phyloP scores from a whole-genome alignment of 2,329 filamentous ascomycete species.

The Metarhizium album region DNA sequence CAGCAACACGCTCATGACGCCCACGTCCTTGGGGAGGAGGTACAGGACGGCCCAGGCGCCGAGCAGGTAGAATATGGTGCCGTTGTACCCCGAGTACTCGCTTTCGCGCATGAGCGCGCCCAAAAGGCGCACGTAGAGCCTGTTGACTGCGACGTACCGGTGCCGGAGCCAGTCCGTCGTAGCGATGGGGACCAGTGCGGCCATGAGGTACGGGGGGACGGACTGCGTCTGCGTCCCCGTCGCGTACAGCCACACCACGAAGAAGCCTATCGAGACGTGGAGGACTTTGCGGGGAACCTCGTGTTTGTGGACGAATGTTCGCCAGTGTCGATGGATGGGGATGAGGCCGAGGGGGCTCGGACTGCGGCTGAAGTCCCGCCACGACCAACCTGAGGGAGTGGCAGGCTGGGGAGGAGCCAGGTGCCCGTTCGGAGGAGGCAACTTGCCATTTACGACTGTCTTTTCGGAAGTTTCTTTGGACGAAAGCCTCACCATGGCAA shows the following conservation, averaged over 20 bases:
- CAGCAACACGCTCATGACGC: slow-evolving; percentile 77
- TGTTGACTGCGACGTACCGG: slow-evolving; percentile 69
- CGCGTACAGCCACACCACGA: slow-evolving; percentile 78
- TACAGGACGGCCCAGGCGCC: slow-evolving; percentile 79
- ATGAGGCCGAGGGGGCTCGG: slow-evolving; percentile 90
- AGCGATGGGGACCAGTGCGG: slow-evolving; percentile 72
- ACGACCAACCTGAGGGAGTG: slow-evolving; percentile 52
- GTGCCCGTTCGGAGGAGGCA: slow-evolving; percentile 45
- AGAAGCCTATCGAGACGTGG: slow-evolving; percentile 93
- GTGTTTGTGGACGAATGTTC: slow-evolving; percentile 87
- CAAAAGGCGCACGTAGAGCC: slow-evolving; percentile 71
- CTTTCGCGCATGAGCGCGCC: slow-evolving; percentile 95
- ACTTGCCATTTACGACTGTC: slow-evolving; percentile 23
- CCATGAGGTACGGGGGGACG: slow-evolving; percentile 78
- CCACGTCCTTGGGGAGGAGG: slow-evolving; percentile 88
- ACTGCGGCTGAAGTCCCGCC: slow-evolving; percentile 81
- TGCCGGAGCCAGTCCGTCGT: slow-evolving; percentile 75
- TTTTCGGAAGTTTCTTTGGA: slow-evolving; percentile 11
- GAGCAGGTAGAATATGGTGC: slow-evolving; percentile 91
- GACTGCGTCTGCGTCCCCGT: slow-evolving; percentile 63
- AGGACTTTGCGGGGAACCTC: slow-evolving; percentile 90
- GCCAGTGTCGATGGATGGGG: slow-evolving; percentile 86
- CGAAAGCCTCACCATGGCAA: slow-evolving; percentile 18
- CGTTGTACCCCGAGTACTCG: slow-evolving; percentile 89
- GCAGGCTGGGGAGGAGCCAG: slow-evolving; percentile 52